Evolutionary conservation across 345 rosid genomes (phyloP).

Genomic region (Erodium maritimum): DNA sequence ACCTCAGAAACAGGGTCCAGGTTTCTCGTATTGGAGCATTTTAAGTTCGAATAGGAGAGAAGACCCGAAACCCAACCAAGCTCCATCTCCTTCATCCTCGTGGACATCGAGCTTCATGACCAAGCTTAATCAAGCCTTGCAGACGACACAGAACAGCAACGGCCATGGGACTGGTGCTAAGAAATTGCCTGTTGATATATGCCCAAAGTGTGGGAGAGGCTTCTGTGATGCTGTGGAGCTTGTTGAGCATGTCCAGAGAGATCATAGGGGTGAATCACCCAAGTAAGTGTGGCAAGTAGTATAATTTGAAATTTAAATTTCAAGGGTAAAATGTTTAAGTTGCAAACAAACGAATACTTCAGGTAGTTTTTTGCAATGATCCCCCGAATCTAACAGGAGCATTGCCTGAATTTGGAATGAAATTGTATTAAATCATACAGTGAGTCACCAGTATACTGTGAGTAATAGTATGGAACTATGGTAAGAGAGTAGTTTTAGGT

Average conservation of each 20-base stretch:
- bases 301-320: too few relatives aligned
- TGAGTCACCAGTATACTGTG: too few relatives aligned
- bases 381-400: too few relatives aligned
- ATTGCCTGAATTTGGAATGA: too few relatives aligned
- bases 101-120: conserved; percentile 60
- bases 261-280: conserved; percentile 80
- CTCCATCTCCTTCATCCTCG: conserved; percentile 40
- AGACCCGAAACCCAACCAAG: conserved; percentile 20
- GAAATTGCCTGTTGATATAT: conserved; percentile 60
- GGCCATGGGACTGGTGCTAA: conserved; percentile 23
- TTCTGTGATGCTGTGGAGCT: conserved; percentile 69
- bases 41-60: conserved; percentile 48
- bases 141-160: conserved; percentile 36
- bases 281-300: too few relatives aligned
- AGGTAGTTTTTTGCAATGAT: too few relatives aligned
- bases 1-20: conserved; percentile 48
- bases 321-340: too few relatives aligned
- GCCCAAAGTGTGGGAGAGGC: conserved; percentile 92
- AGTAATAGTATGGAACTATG: too few relatives aligned
- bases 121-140: conserved; percentile 40
- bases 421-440: too few relatives aligned
- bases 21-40: conserved; percentile 44
- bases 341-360: too few relatives aligned
- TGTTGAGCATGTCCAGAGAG: conserved; percentile 85
- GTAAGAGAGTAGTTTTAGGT: too few relatives aligned